Base-by-base conservation (phyloP, 805 yeast species). In the Scheffersomyces stipitis region DNA sequence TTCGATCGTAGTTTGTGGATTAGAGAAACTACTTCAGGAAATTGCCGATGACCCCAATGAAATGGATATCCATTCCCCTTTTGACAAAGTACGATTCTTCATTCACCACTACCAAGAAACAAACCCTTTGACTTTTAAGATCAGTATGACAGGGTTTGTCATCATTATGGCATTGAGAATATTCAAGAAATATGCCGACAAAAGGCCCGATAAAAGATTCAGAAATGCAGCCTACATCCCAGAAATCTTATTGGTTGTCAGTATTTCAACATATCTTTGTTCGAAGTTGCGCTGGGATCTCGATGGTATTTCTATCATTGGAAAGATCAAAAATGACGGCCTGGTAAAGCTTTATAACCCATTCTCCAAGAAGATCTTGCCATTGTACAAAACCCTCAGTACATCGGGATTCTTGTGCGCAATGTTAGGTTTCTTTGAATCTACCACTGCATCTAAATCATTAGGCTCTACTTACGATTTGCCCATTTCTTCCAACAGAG, bases 401-500 rank as follows among this genome's bases (percentile, higher is more conserved):
- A 73, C 91, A 0, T 78, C 93, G 0, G 73, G 73, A 3, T 78
- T 89, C 42, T 73, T 84, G 39, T 78, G 86, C 43, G 95, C 96
- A 0, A 76, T 88, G 54, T 64, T 91, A 26, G 98, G 98, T 0
- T 88, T 91, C 54, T 86, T 91, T 49, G 97, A 91, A 58, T 83
- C 95, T 5, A 86, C 96, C 0, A 89, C 96, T 0, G 96, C 97
- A 0, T 85, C 90, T 14, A 87, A 93, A 58, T 77, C 95, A 0
- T 65, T 93, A 18, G 93, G 95, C 1, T 74, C 90, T 1, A 69
- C 74, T n/a, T 80, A 78, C 44, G 83, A 86, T 44, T 55, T 76
- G 24, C 82, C 87, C 0, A 76, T 89, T 8, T 86, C 96, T 0
- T 78, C 95, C 13, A 90, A 93, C 58, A 75, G 97, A 42, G 99